Conservation (phyloP, 2,329 filamentous ascomycete species). For the Trichoderma hamatum region DNA sequence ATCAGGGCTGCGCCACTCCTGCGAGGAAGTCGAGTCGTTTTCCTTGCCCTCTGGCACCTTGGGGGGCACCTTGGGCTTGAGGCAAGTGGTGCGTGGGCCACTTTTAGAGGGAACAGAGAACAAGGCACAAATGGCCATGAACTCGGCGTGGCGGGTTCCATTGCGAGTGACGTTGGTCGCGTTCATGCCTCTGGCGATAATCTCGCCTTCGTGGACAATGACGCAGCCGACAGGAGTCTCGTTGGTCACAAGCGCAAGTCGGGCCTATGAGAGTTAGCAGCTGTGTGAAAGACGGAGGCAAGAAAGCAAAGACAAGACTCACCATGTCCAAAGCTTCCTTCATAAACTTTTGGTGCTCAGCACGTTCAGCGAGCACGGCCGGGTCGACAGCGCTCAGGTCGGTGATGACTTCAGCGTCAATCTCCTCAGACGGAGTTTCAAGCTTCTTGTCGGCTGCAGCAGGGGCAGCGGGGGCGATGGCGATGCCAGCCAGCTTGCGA, state of each 20-base stretch:
- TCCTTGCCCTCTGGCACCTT: constrained; percentile 27
- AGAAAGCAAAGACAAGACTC: constrained; percentile 33
- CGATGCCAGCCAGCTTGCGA: background rate
- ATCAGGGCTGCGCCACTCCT: constrained; percentile 37
- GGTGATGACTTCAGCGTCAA: background rate
- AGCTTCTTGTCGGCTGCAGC: background rate
- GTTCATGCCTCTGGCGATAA: constrained; percentile 93
- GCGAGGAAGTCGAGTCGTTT: constrained; percentile 34
- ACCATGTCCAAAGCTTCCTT: constrained; percentile 86
- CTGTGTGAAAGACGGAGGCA: background rate
- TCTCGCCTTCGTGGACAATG: constrained; percentile 74
- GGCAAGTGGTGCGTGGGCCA: constrained; percentile 38
- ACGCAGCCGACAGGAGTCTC: constrained; percentile 98
- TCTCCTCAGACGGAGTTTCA: constrained; percentile 26
- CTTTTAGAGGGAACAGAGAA: constrained; percentile 46
- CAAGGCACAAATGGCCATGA: constrained; percentile 74
- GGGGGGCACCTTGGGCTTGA: constrained; percentile 41
- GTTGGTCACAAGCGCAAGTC: constrained; percentile 79
- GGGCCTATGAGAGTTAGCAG: constrained; percentile 61
- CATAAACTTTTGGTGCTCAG: constrained; percentile 65
- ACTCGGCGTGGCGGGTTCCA: constrained; percentile 93
- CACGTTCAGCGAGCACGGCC: constrained; percentile 38
- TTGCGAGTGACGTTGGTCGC: constrained; percentile 90
- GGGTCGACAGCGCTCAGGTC: constrained; percentile 32
- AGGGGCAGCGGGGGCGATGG: background rate